Base-by-base conservation (phyloP, 2,329 filamentous ascomycete genomes). In the Chalara sp. region DNA sequence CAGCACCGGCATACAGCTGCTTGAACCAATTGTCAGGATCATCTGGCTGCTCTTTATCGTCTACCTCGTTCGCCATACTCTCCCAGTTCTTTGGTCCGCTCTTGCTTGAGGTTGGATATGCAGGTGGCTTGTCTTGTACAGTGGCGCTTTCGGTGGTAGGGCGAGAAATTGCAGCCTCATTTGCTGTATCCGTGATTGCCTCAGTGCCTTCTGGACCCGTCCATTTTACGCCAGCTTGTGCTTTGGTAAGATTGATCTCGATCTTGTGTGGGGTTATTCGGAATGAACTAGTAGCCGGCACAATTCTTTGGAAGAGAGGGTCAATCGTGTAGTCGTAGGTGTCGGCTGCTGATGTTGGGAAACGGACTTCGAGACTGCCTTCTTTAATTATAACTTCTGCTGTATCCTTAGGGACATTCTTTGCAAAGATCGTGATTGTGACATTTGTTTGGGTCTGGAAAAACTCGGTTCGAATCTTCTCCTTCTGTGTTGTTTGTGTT, bases 31-130 rank as follows among this genome's bases (percentile, higher is more conserved):
- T 65, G 61, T 95, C 86, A 6, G 90, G 82, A 31, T 86, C 80
- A 53, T 85, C 81, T 1, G 76, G 78, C 54, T 79, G 76, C 10
- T 78, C 71, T 0, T 80, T 76, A 0, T 78, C 76, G 7, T 81
- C 82, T 1, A 81, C 75, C 0, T 67, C 63, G 8, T 64, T 66
- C 6, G 76, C 82, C 2, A 96, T 64, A 55, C 83, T 87, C 65
- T 99, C 93, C 93, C 93, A 99, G 69, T 99, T 80, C 70, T 95
- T 96, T 3, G 87, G 81, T 0, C 91, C 92, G 1, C 72, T 76
- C 55, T 83, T 85, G 10, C 92, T 93, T 1, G 91, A 96, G 0
- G 90, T 92, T 1, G 93, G 92, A 65, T 97, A 96, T 0, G 76
- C 70, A 0, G 86, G 87, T 1, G 67, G 71, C 32, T 68, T 61